Evolutionary conservation across 805 yeast species (phyloP).

Genomic region (Candida nanaspora): DNA sequence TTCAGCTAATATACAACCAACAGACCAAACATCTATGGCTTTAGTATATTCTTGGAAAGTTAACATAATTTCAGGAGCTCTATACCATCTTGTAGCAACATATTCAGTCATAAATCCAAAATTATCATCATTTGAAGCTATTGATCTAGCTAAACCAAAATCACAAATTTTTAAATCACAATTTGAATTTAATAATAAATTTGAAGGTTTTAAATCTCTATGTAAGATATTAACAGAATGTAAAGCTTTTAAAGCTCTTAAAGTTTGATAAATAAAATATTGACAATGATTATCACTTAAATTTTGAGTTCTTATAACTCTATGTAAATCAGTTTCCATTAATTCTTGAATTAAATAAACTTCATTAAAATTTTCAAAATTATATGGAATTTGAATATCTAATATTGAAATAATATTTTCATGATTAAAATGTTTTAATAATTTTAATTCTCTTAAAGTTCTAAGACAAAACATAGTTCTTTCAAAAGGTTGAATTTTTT

Average conservation of each 20-base stretch:
- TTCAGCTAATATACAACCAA: slow-evolving; percentile 93
- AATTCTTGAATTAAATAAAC: slow-evolving; percentile 84
- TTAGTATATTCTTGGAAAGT: slow-evolving; percentile 90
- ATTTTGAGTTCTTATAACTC: slow-evolving; percentile 74
- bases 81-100: slow-evolving; percentile 96
- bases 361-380: slow-evolving; percentile 71
- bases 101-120: slow-evolving; percentile 87
- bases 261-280: slow-evolving; percentile 84
- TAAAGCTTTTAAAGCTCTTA: slow-evolving; percentile 82
- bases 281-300: slow-evolving; percentile 91
- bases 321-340: slow-evolving; percentile 83
- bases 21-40: slow-evolving; percentile 95
- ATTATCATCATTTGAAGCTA: slow-evolving; percentile 57
- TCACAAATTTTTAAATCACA: slow-evolving; percentile 94
- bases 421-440: slow-evolving; percentile 84
- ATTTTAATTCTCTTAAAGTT: slow-evolving; percentile 82
- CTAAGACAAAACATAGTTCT: slow-evolving; percentile 83
- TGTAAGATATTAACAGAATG: slow-evolving; percentile 94
- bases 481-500: slow-evolving; percentile 89
- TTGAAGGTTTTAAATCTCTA: slow-evolving; percentile 87
- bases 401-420: slow-evolving; percentile 87
- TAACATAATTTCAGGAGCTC: slow-evolving; percentile 97
- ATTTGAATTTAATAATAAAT: slow-evolving; percentile 77
- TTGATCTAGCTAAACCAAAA: slow-evolving; percentile 79
- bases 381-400: slow-evolving; percentile 81